These are phyloP conservation scores for Lasiosphaeria miniovina DNA, from an alignment of 495 filamentous ascomycete species.

Conservation along the genomic window DNA sequence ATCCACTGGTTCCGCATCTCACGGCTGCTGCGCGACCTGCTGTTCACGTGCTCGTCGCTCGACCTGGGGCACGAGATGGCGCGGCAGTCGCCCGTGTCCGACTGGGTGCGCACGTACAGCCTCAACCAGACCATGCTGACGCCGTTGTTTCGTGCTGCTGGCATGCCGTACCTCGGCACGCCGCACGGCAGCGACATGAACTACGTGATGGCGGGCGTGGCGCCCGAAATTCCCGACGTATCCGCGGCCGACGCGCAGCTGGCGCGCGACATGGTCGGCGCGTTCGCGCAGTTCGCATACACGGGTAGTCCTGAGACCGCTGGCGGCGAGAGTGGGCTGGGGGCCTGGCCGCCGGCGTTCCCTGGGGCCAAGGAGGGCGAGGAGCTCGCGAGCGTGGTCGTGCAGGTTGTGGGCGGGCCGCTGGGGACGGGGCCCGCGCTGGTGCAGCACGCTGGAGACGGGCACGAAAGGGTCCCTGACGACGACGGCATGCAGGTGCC, in stretches of 20 bases:
- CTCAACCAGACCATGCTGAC: slow-evolving; percentile 34
- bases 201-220: slow-evolving; percentile 30
- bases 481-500: slow-evolving; percentile 6
- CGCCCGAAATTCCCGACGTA: slow-evolving; percentile 19
- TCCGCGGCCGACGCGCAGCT: slow-evolving; percentile 21
- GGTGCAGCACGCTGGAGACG: background rate
- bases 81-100: slow-evolving; percentile 6
- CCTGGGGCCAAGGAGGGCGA: background rate
- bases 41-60: slow-evolving; percentile 33
- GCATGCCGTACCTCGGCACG: slow-evolving; percentile 29
- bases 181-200: slow-evolving; percentile 30
- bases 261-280: slow-evolving; percentile 8
- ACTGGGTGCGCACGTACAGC: slow-evolving; percentile 21
- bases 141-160: slow-evolving; percentile 15
- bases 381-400: slow-evolving; percentile 7
- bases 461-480: background rate
- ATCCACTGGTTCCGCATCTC: slow-evolving; percentile 31
- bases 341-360: slow-evolving; percentile 21
- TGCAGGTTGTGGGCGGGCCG: slow-evolving; percentile 19
- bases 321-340: background rate
- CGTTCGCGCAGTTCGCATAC: slow-evolving; percentile 23
- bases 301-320: slow-evolving; percentile 10
- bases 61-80: slow-evolving; percentile 28
- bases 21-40: slow-evolving; percentile 28
- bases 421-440: slow-evolving; percentile 13